Conservation (phyloP, 2,329 filamentous ascomycete species). For the Tolypocladium tundrense region DNA sequence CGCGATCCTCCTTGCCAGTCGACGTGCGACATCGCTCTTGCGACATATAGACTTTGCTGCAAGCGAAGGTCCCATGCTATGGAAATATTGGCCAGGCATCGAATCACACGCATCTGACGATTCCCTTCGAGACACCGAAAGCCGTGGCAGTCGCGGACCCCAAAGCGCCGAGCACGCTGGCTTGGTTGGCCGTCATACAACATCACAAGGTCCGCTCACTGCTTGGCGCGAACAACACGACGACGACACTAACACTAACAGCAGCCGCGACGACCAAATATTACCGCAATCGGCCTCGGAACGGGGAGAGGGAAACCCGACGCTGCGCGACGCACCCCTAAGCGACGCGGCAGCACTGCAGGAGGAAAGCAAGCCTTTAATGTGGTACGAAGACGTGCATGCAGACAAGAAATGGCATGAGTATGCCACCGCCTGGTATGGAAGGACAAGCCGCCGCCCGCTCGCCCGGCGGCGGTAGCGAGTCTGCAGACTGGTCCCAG, state of each 20-base stretch:
- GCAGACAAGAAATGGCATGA: constrained; percentile 34
- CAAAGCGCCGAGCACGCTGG: neutral
- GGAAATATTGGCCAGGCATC: neutral
- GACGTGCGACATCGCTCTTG: neutral
- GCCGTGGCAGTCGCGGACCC: neutral
- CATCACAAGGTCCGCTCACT: neutral
- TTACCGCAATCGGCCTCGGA: neutral
- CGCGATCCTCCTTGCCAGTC: neutral
- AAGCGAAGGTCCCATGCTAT: neutral
- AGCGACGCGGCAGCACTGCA: neutral
- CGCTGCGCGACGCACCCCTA: neutral
- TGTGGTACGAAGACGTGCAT: constrained; percentile 21
- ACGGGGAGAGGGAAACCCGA: neutral
- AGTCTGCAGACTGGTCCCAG: constrained; percentile 21
- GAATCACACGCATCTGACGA: neutral
- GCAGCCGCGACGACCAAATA: neutral
- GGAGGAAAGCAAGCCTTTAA: constrained; percentile 11
- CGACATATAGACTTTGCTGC: neutral
- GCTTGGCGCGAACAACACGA: neutral
- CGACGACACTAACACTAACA: neutral
- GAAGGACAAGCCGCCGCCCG: constrained; percentile 25
- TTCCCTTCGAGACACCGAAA: neutral
- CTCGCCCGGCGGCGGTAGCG: constrained; percentile 24
- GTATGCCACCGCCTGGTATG: constrained; percentile 34
- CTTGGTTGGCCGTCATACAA: neutral